Evolutionary conservation across 1,284 basidiomycete genomes (phyloP).

Genomic region (Phlebopus sp.): DNA sequence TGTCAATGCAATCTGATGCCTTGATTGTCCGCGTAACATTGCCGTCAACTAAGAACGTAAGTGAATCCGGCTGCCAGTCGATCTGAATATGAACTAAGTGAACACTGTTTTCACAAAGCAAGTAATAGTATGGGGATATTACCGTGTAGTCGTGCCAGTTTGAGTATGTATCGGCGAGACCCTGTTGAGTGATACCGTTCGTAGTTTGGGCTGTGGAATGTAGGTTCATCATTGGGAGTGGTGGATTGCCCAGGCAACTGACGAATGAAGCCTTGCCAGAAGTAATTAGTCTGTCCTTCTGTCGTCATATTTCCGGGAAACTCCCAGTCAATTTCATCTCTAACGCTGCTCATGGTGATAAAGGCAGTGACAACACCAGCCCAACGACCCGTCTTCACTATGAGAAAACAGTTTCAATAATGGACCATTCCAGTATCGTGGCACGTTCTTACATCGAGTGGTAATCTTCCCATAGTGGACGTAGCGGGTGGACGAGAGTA

Average conservation of each 20-base stretch:
- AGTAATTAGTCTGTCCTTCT: conserved; percentile 73
- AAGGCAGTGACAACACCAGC: conserved; percentile 78
- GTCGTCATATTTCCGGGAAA: conserved; percentile 62
- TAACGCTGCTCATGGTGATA: conserved; percentile 82
- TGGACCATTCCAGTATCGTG: too few relatives aligned
- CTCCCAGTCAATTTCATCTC: conserved; percentile 89
- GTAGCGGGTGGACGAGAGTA: conserved; percentile 76
- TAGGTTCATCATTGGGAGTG: neutral
- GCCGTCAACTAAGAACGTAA: conserved; percentile 72
- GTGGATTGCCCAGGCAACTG: conserved; percentile 29
- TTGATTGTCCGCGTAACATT: conserved; percentile 65
- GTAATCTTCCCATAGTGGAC: conserved; percentile 80
- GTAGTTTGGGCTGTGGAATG: conserved; percentile 35
- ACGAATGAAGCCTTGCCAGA: conserved; percentile 77
- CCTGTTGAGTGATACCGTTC: conserved; percentile 45
- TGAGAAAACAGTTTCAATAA: neutral
- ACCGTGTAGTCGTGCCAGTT: conserved; percentile 80
- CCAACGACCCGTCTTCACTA: conserved; percentile 72
- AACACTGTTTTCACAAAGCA: neutral
- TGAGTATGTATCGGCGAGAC: conserved; percentile 56
- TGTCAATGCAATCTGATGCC: conserved; percentile 53
- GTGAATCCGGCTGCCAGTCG: conserved; percentile 70
- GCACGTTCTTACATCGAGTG: conserved; percentile 49
- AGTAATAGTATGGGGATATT: conserved; percentile 23
- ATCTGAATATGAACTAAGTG: conserved; percentile 41